Conservation (phyloP, 257 asterid species). For the Solanum infundibuliforme region DNA sequence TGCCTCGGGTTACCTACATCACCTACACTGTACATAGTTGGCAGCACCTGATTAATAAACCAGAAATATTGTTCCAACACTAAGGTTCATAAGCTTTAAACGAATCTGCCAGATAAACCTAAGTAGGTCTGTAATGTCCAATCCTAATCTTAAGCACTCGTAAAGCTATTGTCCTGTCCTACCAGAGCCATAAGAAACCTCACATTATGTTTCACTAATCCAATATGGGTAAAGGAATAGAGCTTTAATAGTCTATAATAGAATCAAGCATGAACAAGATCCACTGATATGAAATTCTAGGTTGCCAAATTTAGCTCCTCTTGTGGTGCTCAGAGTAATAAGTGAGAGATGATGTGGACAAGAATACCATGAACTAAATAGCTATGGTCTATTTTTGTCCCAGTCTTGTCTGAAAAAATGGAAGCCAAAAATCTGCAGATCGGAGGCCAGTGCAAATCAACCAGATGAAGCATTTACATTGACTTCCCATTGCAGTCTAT, state of each 20-base stretch:
- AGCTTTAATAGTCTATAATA: background rate
- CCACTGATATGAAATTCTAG: background rate
- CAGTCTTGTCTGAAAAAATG: background rate
- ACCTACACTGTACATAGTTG: background rate
- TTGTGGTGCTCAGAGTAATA: background rate
- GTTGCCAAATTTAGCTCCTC: background rate
- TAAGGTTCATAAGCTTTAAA: background rate
- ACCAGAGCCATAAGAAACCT: background rate
- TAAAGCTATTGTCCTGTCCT: background rate
- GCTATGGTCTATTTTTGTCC: background rate
- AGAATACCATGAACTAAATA: background rate
- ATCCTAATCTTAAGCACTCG: background rate
- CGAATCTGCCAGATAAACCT: background rate
- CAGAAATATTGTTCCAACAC: background rate
- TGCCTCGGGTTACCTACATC: background rate
- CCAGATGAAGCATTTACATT: background rate
- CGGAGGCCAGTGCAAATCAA: background rate
- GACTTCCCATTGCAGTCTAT: background rate
- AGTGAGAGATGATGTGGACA: background rate
- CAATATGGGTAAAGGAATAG: background rate
- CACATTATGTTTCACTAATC: background rate
- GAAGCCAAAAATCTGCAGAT: background rate
- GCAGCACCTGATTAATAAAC: background rate
- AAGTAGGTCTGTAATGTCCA: background rate
- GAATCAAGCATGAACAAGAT: background rate